phyloP scores from a whole-genome alignment of 2,329 filamentous ascomycete genomes.

The Arthroderma sp. region DNA sequence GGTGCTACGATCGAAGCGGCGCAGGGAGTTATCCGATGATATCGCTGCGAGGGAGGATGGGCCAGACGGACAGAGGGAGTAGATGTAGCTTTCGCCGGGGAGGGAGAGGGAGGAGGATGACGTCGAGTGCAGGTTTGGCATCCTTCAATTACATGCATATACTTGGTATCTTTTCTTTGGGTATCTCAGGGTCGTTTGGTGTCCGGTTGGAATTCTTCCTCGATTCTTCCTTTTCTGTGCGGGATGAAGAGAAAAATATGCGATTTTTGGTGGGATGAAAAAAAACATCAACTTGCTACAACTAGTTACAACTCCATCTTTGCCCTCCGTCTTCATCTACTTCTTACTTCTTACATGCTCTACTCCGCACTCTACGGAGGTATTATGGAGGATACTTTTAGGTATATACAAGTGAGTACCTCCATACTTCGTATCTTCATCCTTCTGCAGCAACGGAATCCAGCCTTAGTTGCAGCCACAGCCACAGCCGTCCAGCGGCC shows the following conservation, averaged over 20 bases:
- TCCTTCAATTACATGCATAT: not conserved
- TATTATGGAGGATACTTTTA: too few species aligned
- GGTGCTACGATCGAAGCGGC: constrained; percentile 29
- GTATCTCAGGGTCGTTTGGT: not conserved
- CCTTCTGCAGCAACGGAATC: not conserved
- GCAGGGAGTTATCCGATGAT: constrained; percentile 36
- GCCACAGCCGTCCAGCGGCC: not conserved
- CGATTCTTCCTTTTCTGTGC: not conserved
- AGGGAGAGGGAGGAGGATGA: constrained; percentile 27
- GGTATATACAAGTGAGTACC: too few species aligned
- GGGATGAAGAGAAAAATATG: not conserved
- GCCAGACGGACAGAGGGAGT: constrained; percentile 25
- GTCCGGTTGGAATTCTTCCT: not conserved
- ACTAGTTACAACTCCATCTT: too few species aligned
- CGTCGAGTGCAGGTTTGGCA: constrained; percentile 8
- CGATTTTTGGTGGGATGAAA: too few species aligned
- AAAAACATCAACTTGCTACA: too few species aligned
- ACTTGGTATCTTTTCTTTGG: too few species aligned
- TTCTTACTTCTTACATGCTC: not conserved
- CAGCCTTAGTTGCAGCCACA: not conserved
- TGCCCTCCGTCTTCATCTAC: too few species aligned
- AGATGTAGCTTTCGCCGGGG: constrained; percentile 33
- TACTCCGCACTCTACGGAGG: not conserved
- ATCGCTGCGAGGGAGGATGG: constrained; percentile 30
- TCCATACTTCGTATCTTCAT: too few species aligned